phyloP scores from a whole-genome alignment of 2,329 filamentous ascomycete species.

The Chaetomium sp. region DNA sequence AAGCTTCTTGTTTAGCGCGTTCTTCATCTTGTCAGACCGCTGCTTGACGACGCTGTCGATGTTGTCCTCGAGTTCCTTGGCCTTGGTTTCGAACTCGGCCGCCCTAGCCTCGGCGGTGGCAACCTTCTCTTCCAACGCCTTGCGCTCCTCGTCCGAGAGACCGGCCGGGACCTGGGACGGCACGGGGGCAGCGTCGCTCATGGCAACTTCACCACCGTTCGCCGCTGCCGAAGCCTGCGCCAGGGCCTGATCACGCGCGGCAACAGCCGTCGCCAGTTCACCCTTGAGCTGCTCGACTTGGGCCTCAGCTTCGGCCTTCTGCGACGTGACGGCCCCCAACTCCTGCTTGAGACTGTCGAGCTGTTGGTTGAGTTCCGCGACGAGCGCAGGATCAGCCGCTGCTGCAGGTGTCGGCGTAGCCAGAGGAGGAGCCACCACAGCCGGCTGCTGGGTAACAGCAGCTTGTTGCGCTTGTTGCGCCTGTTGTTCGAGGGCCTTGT shows the following conservation, averaged over 20 bases:
- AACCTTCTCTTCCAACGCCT: conserved; percentile 56
- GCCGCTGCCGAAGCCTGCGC: conserved; percentile 26
- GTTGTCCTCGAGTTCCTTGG: conserved; percentile 56
- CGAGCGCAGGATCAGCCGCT: conserved; percentile 37
- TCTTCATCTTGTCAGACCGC: conserved; percentile 63
- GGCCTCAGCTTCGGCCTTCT: conserved; percentile 63
- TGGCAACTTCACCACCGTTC: conserved; percentile 26
- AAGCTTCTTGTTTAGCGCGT: conserved; percentile 61
- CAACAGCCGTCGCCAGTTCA: conserved; percentile 56
- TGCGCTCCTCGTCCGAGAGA: conserved; percentile 52
- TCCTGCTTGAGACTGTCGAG: conserved; percentile 40
- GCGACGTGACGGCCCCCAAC: conserved; percentile 56
- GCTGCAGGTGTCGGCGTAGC: conserved; percentile 27
- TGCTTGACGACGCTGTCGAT: conserved; percentile 56
- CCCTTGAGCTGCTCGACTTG: conserved; percentile 48
- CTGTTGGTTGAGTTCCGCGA: conserved; percentile 25
- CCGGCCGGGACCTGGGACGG: conserved; percentile 23
- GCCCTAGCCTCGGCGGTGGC: conserved; percentile 55
- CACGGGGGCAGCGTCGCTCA: conserved; percentile 26
- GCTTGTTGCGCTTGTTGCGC: conserved; percentile 25
- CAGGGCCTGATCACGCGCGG: conserved; percentile 58
- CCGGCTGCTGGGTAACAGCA: conserved; percentile 19
- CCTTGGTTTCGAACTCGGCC: conserved; percentile 57
- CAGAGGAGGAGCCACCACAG: conserved; percentile 32
- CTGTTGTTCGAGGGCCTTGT: conserved; percentile 36